These are phyloP conservation scores for Aspergillus neoniger DNA, from an alignment of 2,329 filamentous ascomycete species.

Conservation along the genomic window DNA sequence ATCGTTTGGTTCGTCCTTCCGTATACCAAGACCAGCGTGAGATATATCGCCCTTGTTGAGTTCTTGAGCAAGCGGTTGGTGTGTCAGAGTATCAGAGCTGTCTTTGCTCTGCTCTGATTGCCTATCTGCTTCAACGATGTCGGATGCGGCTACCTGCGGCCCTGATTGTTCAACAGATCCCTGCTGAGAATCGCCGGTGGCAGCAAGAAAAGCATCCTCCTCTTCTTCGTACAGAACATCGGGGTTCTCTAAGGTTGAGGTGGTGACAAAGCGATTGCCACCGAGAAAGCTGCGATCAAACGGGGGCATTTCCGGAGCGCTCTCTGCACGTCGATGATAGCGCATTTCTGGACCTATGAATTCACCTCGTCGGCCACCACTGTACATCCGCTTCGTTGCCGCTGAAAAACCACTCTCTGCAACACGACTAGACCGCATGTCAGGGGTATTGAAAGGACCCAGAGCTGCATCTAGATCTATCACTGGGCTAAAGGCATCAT, in stretches of 20 bases:
- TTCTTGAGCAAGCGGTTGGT: slow-evolving; percentile 17
- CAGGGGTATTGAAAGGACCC: slow-evolving; percentile 80
- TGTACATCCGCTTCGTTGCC: slow-evolving; percentile 50
- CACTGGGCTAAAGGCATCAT: slow-evolving; percentile 73
- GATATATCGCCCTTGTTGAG: slow-evolving; percentile 6
- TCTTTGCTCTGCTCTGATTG: slow-evolving; percentile 28
- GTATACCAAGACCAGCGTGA: slow-evolving; percentile 35
- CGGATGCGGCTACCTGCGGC: slow-evolving; percentile 6
- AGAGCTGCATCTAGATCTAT: slow-evolving; percentile 94
- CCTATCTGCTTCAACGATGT: slow-evolving; percentile 19
- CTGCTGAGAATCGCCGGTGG: slow-evolving; percentile 35
- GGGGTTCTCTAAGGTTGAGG: slow-evolving; percentile 41
- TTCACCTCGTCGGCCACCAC: slow-evolving; percentile 49
- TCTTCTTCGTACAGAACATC: slow-evolving; percentile 56
- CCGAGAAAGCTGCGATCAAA: slow-evolving; percentile 47
- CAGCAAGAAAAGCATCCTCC: slow-evolving; percentile 51
- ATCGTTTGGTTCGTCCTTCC: slow-evolving; percentile 18
- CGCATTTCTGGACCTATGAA: slow-evolving; percentile 52
- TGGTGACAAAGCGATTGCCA: slow-evolving; percentile 41
- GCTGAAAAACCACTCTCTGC: slow-evolving; percentile 41
- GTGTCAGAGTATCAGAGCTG: slow-evolving; percentile 31
- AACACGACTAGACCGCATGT: slow-evolving; percentile 38
- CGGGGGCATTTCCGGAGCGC: slow-evolving; percentile 52
- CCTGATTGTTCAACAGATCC: slow-evolving; percentile 18
- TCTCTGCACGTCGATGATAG: slow-evolving; percentile 53